Base-by-base conservation (phyloP, 2,329 filamentous ascomycete species). In the Trichoderma atrobrunneum region DNA sequence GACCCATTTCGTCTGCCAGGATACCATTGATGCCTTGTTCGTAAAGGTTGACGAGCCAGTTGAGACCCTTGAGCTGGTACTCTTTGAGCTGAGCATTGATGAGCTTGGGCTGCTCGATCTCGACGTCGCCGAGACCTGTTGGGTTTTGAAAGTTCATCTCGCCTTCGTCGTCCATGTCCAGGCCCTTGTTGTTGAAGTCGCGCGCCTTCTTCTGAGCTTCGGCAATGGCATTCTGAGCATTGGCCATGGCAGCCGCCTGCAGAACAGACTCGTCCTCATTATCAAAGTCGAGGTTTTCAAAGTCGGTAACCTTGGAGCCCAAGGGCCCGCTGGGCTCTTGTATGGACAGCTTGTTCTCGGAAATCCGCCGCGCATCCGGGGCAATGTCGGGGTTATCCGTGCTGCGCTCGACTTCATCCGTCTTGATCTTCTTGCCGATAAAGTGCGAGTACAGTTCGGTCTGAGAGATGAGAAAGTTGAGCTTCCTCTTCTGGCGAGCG, bases 81-180 rank as follows among this genome's bases (percentile, higher is more conserved):
- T 99, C 96, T 81, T 99, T 99, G 79, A 99, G 90, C 80, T 97
- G 93, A 66, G 95, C 93, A 75, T 93, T 95, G 78, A 99, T 89
- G 83, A 98, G 90, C 82, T 94, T 97, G 10, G 96, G 96, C 80
- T 99, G 96, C 74, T 95, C 91, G 71, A 99, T 94, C 78, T 97
- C 93, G 76, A 97, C 94, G 77, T 96, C 95, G 77, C 95, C 95
- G 77, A 99, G 87, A 78, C 95, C 96, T 5, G 95, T 96, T 0
- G 96, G 96, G 80, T 99, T 98, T 84, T 99, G 96, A 86, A 99
- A 99, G 84, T 99, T 99, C 92, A 99, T 93, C 84, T 99, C 96
- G 77, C 95, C 95, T 78, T 98, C 95, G 72, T 98, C 94, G 75
- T 96, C 92, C 81, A 92, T 90, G 72, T 89, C 89, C 8, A 82